phyloP scores from a whole-genome alignment of 495 filamentous ascomycete species.

The Cudoniella acicularis region DNA sequence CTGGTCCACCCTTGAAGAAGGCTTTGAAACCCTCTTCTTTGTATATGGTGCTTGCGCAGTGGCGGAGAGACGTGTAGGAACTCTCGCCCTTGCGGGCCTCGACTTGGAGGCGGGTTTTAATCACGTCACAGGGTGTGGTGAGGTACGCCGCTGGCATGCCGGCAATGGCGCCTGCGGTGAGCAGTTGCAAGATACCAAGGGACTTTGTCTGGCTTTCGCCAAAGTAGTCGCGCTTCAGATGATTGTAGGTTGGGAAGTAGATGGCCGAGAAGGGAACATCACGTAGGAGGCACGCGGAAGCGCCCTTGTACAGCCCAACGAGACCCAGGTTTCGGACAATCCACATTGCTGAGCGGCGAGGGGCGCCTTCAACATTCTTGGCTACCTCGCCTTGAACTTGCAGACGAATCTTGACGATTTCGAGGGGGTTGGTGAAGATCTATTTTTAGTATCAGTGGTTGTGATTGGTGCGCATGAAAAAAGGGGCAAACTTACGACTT shows the following conservation, averaged over 20 bases:
- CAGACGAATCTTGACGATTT: slow-evolving; percentile 98
- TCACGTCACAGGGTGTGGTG: slow-evolving; percentile 96
- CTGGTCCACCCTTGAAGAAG: slow-evolving; percentile 98
- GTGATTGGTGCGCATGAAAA: background rate
- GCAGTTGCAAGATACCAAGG: slow-evolving; percentile 86
- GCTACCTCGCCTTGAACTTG: slow-evolving; percentile 96
- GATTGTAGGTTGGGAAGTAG: slow-evolving; percentile 95
- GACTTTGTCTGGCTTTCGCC: slow-evolving; percentile 87
- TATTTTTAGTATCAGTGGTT: slow-evolving; percentile 29
- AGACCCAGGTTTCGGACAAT: slow-evolving; percentile 93
- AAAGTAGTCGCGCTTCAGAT: slow-evolving; percentile 90
- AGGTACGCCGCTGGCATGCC: slow-evolving; percentile 98
- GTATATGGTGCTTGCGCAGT: slow-evolving; percentile 77
- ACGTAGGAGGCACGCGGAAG: slow-evolving; percentile 90
- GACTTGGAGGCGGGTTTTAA: slow-evolving; percentile 97
- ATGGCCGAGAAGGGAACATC: slow-evolving; percentile 98
- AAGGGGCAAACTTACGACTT: slow-evolving; percentile 70
- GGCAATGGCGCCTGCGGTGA: slow-evolving; percentile 92
- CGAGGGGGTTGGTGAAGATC: slow-evolving; percentile 95
- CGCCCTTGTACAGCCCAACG: slow-evolving; percentile 95
- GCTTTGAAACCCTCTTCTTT: slow-evolving; percentile 90
- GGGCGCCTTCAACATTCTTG: slow-evolving; percentile 78
- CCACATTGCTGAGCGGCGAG: slow-evolving; percentile 91
- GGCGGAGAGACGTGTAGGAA: slow-evolving; percentile 78
- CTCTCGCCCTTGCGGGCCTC: slow-evolving; percentile 94